These are phyloP conservation scores for Starmerella khaoyaiensis DNA, from an alignment of 805 yeast genomes.

Conservation along the genomic window DNA sequence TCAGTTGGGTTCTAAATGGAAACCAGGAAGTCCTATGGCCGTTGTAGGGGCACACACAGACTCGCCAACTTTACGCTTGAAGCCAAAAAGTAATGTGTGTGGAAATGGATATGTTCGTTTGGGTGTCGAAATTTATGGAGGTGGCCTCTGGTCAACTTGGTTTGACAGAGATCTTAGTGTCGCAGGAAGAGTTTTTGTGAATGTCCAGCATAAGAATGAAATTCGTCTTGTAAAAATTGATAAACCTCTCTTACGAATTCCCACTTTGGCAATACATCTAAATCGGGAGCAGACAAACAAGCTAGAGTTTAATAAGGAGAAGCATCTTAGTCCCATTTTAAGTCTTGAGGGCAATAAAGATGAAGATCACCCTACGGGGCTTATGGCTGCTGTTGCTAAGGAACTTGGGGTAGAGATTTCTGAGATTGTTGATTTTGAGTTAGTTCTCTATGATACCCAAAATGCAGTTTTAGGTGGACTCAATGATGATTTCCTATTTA, in stretches of 20 bases:
- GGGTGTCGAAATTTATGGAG: slow-evolving; percentile 92
- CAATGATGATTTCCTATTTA: slow-evolving; percentile 77
- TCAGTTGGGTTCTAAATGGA: slow-evolving; percentile 59
- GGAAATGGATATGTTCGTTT: slow-evolving; percentile 58
- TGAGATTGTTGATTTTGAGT: slow-evolving; percentile 79
- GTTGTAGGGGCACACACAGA: slow-evolving; percentile 95
- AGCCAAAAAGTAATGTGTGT: slow-evolving; percentile 64
- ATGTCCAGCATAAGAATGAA: slow-evolving; percentile 33
- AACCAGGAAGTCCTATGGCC: slow-evolving; percentile 69
- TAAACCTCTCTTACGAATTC: slow-evolving; percentile 77
- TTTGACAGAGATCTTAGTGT: slow-evolving; percentile 84
- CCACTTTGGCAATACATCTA: slow-evolving; percentile 87
- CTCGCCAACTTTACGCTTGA: slow-evolving; percentile 80
- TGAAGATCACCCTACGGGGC: slow-evolving; percentile 62
- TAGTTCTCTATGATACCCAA: slow-evolving; percentile 75
- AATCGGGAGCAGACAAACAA: slow-evolving; percentile 55
- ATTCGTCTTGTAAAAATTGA: slow-evolving; percentile 66
- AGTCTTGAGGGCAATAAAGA: slow-evolving; percentile 46
- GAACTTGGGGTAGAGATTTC: slow-evolving; percentile 41
- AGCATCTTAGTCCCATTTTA: slow-evolving; percentile 74
- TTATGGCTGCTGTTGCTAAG: slow-evolving; percentile 54
- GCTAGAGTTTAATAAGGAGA: slow-evolving; percentile 81
- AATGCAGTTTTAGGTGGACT: slow-evolving; percentile 75
- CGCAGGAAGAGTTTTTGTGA: slow-evolving; percentile 82
- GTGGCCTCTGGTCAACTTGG: slow-evolving; percentile 95